phyloP scores from a whole-genome alignment of 2,329 filamentous ascomycete genomes.

The Fonsecaea multimorphosa region DNA sequence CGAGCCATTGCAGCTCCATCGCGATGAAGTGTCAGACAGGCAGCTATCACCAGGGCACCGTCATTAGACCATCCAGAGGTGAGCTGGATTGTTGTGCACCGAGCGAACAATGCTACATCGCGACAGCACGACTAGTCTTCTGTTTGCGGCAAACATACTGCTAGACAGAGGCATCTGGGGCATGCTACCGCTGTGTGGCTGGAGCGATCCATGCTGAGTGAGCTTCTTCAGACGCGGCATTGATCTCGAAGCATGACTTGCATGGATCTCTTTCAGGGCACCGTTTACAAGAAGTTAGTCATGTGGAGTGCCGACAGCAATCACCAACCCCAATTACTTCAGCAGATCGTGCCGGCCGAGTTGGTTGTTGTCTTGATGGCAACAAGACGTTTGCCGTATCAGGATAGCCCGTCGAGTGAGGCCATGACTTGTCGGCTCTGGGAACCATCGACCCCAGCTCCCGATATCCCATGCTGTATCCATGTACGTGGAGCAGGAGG shows the following conservation, averaged over 20 bases:
- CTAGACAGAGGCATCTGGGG: not conserved
- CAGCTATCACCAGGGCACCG: not conserved
- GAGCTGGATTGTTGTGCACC: not conserved
- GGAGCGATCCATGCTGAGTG: constrained; percentile 13
- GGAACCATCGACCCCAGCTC: not conserved
- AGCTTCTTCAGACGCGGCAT: not conserved
- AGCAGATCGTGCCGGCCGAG: not conserved
- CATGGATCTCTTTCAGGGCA: constrained; percentile 15
- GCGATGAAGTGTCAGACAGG: not conserved
- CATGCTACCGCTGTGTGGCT: not conserved
- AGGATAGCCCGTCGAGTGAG: not conserved
- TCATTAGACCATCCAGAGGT: not conserved
- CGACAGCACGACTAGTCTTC: not conserved
- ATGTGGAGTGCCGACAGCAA: not conserved
- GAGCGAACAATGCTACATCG: not conserved
- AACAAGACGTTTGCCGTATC: not conserved
- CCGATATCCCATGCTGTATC: not conserved
- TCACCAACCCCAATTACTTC: constrained; percentile 11
- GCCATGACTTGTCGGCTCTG: not conserved
- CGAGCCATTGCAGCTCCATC: not conserved
- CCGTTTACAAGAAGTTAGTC: not conserved
- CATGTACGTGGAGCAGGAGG: not conserved
- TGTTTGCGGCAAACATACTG: not conserved
- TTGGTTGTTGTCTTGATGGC: not conserved
- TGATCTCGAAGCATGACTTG: constrained; percentile 11